Conservation (phyloP, 148 eudicot genomes). For the Oxyria digyna region DNA sequence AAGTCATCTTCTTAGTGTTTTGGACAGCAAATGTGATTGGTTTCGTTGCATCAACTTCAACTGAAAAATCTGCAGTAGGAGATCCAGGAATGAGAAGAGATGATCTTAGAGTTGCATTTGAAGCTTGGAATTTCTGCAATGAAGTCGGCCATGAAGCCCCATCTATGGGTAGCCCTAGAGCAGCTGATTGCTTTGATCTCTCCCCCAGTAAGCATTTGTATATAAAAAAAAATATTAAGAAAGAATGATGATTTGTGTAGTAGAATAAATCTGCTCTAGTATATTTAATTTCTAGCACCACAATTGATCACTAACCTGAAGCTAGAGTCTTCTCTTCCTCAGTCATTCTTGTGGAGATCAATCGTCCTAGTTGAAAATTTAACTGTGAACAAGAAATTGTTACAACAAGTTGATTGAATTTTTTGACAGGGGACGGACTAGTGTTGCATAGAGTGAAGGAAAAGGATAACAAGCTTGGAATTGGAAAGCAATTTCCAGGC, state of each 20-base stretch:
- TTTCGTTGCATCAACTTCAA: background rate
- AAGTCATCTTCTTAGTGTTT: background rate
- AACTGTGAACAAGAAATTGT: too few relatives aligned
- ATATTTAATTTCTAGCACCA: too few relatives aligned
- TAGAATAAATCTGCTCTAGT: too few relatives aligned
- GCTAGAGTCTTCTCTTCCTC: too few relatives aligned
- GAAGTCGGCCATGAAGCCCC: slow-evolving; percentile 3
- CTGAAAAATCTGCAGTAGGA: background rate
- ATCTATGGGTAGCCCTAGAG: slow-evolving; percentile 2
- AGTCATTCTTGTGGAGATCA: too few relatives aligned
- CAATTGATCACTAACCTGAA: too few relatives aligned
- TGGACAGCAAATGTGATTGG: background rate
- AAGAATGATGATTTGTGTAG: too few relatives aligned
- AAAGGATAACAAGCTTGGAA: background rate
- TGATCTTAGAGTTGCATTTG: background rate
- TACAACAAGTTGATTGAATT: too few relatives aligned
- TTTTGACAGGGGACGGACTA: background rate
- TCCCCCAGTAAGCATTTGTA: too few relatives aligned
- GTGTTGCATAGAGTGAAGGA: background rate
- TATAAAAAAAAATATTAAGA: too few relatives aligned
- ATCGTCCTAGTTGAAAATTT: too few relatives aligned
- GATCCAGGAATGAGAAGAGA: slow-evolving; percentile 2
- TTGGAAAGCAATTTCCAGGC: background rate
- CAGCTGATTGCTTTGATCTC: slow-evolving; percentile 3
- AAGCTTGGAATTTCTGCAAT: slow-evolving; percentile 5